Evolutionary conservation across 768 basidiomycete genomes (phyloP), one percentile per base, ranked within the genome.

Genomic region (Russula sp.): DNA sequence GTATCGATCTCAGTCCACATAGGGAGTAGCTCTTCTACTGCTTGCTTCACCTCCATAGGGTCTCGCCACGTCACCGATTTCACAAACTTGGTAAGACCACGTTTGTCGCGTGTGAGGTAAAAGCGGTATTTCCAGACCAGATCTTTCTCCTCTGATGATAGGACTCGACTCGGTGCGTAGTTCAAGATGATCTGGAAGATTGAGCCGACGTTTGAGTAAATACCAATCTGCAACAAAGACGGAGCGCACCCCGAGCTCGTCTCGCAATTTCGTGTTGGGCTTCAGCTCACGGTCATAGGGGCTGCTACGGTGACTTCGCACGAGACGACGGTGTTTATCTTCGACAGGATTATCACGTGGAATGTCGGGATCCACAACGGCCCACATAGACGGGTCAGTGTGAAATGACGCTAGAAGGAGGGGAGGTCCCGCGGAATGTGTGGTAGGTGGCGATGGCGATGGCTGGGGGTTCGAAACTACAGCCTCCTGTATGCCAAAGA

Each of bases 121-220:
- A 98, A 99, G n/a, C 97, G 84, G 79, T 96, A 99, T 72, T 96
- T 95, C 97, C 97, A 99, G 42, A 98, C 86, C 45, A 95, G 77
- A 67, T 98, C 96, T 70, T 96, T 97, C 75, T 98, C 96, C 69
- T 94, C 90, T 0, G 93, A 86, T 4, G 84, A 90, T 8, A 99
- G 78, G 10, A 82, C 79, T 61, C 88, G 90, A 61, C 90, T 95
- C 0, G 97, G 97, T 0, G 95, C 87, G 66, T 98, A 93, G 54
- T 85, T 85, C 54, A 99, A 82, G 51, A 99, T 93, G 64, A 86
- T 84, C 94, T 98, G 65, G 5, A 59, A 43, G 14, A 43, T 0
- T 25, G 2, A 42, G 49, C 3, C n/a, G 46, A 22, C 45, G 0
- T 14, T 14, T 51, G 9, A 52, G 38, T 47, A 5, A 35, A 9